Base-by-base conservation (phyloP, 116 monocot species). In the Papilionanthe hybrid region DNA sequence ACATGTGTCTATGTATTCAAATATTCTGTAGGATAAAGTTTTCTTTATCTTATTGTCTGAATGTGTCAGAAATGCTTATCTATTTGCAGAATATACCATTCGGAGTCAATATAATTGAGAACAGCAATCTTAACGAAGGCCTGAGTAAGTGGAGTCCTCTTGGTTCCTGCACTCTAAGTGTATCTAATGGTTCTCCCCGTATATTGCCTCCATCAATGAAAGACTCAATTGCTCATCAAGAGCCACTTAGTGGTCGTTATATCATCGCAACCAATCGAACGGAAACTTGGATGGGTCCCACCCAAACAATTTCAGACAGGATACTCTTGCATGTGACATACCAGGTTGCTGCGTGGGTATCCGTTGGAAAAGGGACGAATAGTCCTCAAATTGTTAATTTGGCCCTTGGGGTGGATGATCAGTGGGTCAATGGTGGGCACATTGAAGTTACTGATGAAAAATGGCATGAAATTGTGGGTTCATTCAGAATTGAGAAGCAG, bases 271-370 rank as follows among this genome's bases (percentile, higher is more conserved):
- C 77, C 3, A 83, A 87, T 55, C 88, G 93, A 53, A 81, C 86
- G 5, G 91, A 90, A 28, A 90, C 86, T 6, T 95, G 95, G 93
- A 93, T 95, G 95, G 93, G 93, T 1, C 95, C 95, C 29, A 86
- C 93, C 72, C 95, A 93, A 60, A 76, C 42, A 2, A 86, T 95
- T 23, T 93, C 93, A 19, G 85, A 86, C 65, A 89, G 84, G 81
- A 41, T 95, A 20, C 84, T 77, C 69, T 73, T 89, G 49, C 89
- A 95, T 55, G 11, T 91, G 72, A 95, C 91, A 27, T 95, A 95
- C 77, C 93, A 85, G 79, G 84, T 95, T 53, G 83, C 93, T 82
- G 89, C 93, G 17, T 95, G 93, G 95, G 95, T 91, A 72, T 86
- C 91, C 67, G 88, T 91, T 48, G 87, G 91, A 20, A 77, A 79